Evolutionary conservation across 1,284 basidiomycete species (phyloP).

Genomic region (Mycosarcoma mackinlayi): DNA sequence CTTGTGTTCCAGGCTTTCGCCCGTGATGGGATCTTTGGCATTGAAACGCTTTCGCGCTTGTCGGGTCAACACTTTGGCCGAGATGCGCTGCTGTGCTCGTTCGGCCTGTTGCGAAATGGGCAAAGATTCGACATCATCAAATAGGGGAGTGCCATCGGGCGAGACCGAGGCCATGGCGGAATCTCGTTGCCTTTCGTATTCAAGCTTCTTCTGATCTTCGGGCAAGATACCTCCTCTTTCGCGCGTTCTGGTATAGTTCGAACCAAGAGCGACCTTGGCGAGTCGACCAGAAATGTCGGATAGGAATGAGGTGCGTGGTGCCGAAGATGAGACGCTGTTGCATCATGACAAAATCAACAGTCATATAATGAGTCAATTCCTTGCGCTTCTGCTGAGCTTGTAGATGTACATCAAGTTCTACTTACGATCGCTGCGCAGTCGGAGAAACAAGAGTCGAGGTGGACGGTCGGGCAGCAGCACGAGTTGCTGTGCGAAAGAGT

Average conservation of each 20-base stretch:
- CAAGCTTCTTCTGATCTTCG: conserved; percentile 46
- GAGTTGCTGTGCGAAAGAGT: conserved; percentile 9
- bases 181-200: conserved; percentile 49
- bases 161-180: conserved; percentile 55
- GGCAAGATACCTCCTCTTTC: conserved; percentile 58
- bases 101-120: conserved; percentile 43
- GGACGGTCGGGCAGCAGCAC: conserved; percentile 8
- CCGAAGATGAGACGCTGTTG: conserved; percentile 34
- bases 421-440: conserved; percentile 21
- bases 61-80: conserved; percentile 44
- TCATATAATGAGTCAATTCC: too few relatives aligned
- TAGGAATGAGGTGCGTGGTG: conserved; percentile 28
- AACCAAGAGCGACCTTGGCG: conserved; percentile 35
- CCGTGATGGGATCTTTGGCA: conserved; percentile 41
- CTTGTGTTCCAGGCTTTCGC: conserved; percentile 76
- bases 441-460: conserved; percentile 14
- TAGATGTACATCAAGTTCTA: too few relatives aligned
- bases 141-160: conserved; percentile 57
- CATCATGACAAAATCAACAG: neutral
- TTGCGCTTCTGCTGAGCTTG: too few relatives aligned
- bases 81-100: conserved; percentile 35
- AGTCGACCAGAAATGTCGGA: conserved; percentile 34
- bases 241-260: conserved; percentile 23
- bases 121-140: conserved; percentile 53
- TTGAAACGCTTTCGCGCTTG: conserved; percentile 61